Evolutionary conservation across 2,329 filamentous ascomycete genomes (phyloP).

Genomic region (Clonostachys sp.): DNA sequence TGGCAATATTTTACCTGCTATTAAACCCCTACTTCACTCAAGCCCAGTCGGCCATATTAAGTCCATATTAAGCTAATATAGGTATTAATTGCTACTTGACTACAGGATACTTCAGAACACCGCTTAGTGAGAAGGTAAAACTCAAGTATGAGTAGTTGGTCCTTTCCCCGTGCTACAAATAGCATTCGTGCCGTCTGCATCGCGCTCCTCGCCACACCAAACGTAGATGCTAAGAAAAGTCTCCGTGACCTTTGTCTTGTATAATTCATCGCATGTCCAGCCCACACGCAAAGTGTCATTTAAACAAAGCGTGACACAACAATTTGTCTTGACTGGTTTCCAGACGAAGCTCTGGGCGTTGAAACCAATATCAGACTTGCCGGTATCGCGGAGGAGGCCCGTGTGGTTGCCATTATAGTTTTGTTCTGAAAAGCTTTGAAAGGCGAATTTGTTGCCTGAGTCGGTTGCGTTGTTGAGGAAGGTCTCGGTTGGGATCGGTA

Average conservation of each 20-base stretch:
- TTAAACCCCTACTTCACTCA: no score
- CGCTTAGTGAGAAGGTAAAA: no score
- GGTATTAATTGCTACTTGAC: no score
- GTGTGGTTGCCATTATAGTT: slow-evolving; percentile 15
- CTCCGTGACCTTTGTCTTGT: slow-evolving; percentile 6
- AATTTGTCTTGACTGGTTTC: slow-evolving; percentile 9
- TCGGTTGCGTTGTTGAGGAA: slow-evolving; percentile 16
- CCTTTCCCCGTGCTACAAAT: no score
- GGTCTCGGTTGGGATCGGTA: not conserved
- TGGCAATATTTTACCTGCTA: no score
- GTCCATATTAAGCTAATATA: no score
- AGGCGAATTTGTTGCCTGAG: slow-evolving; percentile 10
- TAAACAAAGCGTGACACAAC: slow-evolving; percentile 14
- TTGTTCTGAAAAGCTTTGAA: slow-evolving; percentile 20
- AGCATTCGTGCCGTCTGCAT: no score
- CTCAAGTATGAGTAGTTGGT: no score
- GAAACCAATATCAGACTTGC: slow-evolving; percentile 12
- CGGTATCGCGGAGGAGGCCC: slow-evolving; percentile 12
- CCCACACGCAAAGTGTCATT: slow-evolving; percentile 12
- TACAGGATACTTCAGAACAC: no score
- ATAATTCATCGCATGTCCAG: slow-evolving; percentile 15
- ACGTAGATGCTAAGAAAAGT: slow-evolving; percentile 14
- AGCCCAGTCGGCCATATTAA: no score
- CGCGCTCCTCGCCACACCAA: slow-evolving; percentile 11
- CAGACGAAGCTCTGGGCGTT: slow-evolving; percentile 12